Evolutionary conservation across 2,329 filamentous ascomycete species (phyloP).

Genomic region (Colletotrichum plurivorum): DNA sequence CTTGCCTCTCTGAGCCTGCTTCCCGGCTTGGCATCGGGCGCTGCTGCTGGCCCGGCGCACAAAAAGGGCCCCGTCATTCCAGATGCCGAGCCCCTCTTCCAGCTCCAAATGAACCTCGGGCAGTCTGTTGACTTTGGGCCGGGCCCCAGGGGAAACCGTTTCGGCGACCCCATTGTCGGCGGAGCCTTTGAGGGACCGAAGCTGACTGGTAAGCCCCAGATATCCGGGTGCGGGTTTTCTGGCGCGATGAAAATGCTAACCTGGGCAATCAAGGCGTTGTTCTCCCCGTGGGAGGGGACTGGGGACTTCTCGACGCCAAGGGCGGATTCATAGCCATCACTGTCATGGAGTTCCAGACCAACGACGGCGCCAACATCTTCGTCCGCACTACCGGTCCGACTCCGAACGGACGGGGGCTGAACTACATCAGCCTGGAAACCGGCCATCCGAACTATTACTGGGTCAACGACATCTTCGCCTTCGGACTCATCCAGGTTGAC

Average conservation of each 20-base stretch:
- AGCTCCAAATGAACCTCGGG: not conserved
- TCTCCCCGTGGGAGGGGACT: slow-evolving; percentile 2
- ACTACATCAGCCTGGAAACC: slow-evolving; percentile 11
- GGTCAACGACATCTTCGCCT: slow-evolving; percentile 8
- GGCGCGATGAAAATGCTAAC: not conserved
- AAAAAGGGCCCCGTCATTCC: not conserved
- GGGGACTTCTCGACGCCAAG: slow-evolving; percentile 11
- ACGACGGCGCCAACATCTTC: slow-evolving; percentile 19
- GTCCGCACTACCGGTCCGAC: not conserved
- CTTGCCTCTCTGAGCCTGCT: not conserved
- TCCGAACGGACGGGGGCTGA: slow-evolving; percentile 4
- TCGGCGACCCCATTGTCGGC: not conserved
- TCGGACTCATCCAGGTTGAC: not conserved
- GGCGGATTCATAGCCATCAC: slow-evolving; percentile 8
- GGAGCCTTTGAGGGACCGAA: not conserved
- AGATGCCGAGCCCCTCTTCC: not conserved
- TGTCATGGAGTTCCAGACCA: slow-evolving; percentile 12
- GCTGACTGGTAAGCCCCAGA: not conserved
- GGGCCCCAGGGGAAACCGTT: slow-evolving; percentile 6
- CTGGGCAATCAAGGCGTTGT: not conserved
- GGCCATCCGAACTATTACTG: slow-evolving; percentile 16
- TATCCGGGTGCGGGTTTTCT: not conserved
- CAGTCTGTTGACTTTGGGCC: not conserved
- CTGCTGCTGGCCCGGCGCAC: not conserved
- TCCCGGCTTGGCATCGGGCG: not conserved